phyloP scores from a whole-genome alignment of 805 yeast species.

The Suhomyces kilbournensis region DNA sequence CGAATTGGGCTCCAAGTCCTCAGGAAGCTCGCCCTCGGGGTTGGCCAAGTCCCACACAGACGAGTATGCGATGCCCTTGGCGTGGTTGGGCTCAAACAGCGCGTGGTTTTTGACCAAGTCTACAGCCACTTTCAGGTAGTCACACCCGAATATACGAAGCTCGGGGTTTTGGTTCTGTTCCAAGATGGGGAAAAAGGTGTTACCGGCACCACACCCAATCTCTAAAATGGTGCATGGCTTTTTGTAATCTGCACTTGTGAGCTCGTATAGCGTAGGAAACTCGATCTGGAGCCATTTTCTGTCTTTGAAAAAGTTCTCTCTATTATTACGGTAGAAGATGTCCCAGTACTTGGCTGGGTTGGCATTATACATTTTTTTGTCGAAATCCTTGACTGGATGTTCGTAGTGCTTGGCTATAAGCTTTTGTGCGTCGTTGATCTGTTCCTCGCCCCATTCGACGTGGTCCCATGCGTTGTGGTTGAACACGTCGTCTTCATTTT shows the following conservation, averaged over 20 bases:
- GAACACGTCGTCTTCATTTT: constrained; percentile 78
- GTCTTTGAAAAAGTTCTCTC: constrained; percentile 93
- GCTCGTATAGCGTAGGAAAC: constrained; percentile 80
- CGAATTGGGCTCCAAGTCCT: constrained; percentile 73
- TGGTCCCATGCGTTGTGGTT: constrained; percentile 95
- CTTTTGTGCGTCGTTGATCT: constrained; percentile 67
- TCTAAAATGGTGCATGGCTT: constrained; percentile 78
- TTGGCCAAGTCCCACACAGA: constrained; percentile 96
- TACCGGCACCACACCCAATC: constrained; percentile 98
- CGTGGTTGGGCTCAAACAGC: constrained; percentile 51
- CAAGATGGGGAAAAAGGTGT: constrained; percentile 89
- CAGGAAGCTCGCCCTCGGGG: constrained; percentile 70
- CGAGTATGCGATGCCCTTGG: constrained; percentile 59
- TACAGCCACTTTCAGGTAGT: constrained; percentile 86
- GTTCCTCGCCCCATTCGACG: constrained; percentile 96
- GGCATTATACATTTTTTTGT: constrained; percentile 70
- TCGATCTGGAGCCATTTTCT: constrained; percentile 95
- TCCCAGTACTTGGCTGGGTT: constrained; percentile 97
- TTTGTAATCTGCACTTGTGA: constrained; percentile 61
- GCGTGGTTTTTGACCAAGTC: constrained; percentile 71
- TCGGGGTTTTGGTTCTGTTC: constrained; percentile 78
- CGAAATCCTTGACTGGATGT: constrained; percentile 84
- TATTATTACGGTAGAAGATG: constrained; percentile 83
- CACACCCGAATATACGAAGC: constrained; percentile 77
- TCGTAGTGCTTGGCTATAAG: constrained; percentile 73